Base-by-base conservation (phyloP, 805 yeast genomes). In the Ogataea chonburiensis region DNA sequence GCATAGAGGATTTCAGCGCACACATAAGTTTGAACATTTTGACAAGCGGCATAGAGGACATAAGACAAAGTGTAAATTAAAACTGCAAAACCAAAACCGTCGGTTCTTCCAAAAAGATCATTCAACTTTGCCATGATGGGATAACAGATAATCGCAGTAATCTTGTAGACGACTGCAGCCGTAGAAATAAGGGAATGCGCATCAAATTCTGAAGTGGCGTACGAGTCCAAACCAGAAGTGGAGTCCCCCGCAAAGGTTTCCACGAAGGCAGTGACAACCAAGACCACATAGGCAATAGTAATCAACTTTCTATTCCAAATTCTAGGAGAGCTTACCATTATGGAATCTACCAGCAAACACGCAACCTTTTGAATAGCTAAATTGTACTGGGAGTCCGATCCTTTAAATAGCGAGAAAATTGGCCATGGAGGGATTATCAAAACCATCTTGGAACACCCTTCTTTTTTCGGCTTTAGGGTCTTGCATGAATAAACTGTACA, bases 1-100 rank as follows among this genome's bases (percentile, higher is more conserved):
- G 35, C 35, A 17, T 31, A 31, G 9, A 31, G 28, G 7, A 31
- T 31, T 17, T 31, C 35, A 16, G 35, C 35, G 24, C 35, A 23
- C 17, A 24, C 28, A 17, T 31, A 31, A 13, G 35, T 31, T 9
- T 31, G 22, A 8, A 24, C 28, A 18, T 31, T 31, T 14, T 31
- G 35, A 14, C 35, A 31, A 9, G 35, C 26, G 17, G 35, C 35
- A 12, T 31, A 31, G 7, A 31, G 23, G 12, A 31, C 35, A 24
- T 31, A 31, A 5, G 35, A 6, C 16, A 24, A 12, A 18, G 35
- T 31, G 16, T 31, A 31, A 9, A 31, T 24, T 1, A 31, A 13
- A 17, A 31, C 35, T 11, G 35, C 22, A 11, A 31, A 17, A 5
- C 35, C 35, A 12, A 31, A 31, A n/a, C 35, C 35, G 7, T 31